phyloP scores from a whole-genome alignment of 495 filamentous ascomycete genomes.

The Jackrogersella minutella region DNA sequence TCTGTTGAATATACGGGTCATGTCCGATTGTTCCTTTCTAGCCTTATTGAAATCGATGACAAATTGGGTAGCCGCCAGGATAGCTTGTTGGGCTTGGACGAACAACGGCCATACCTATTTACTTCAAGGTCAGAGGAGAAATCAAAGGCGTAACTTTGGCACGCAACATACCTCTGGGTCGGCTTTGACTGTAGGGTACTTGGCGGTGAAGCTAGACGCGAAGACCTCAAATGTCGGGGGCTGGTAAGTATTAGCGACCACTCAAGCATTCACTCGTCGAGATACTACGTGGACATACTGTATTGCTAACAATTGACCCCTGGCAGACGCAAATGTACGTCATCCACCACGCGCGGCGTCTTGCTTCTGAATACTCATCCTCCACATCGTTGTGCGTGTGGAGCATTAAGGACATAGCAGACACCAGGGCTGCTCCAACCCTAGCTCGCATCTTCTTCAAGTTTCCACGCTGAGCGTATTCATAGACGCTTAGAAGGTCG shows the following conservation, averaged over 20 bases:
- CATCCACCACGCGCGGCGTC: conserved; percentile 70
- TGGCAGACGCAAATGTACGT: conserved; percentile 68
- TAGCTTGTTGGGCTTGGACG: conserved; percentile 65
- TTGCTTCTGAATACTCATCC: conserved; percentile 60
- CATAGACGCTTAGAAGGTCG: conserved; percentile 64
- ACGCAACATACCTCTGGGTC: conserved; percentile 63
- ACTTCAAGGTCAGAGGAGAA: conserved; percentile 13
- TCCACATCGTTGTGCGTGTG: conserved; percentile 58
- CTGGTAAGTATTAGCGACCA: conserved; percentile 46
- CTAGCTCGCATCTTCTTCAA: conserved; percentile 68
- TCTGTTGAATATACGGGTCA: conserved; percentile 60
- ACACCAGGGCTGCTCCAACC: conserved; percentile 63
- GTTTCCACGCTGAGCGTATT: conserved; percentile 69
- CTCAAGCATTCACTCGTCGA: neutral
- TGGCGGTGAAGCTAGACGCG: conserved; percentile 64
- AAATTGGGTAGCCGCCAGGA: conserved; percentile 64
- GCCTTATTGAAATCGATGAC: conserved; percentile 53
- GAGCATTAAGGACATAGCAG: conserved; percentile 62
- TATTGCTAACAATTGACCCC: conserved; percentile 67
- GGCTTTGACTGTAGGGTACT: conserved; percentile 59
- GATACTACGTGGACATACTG: conserved; percentile 49
- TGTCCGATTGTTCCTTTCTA: conserved; percentile 49
- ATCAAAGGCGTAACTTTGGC: neutral
- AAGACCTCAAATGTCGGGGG: conserved; percentile 63
- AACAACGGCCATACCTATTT: conserved; percentile 62